Conservation (phyloP, 768 basidiomycete genomes). For the Tricholomella constricta region DNA sequence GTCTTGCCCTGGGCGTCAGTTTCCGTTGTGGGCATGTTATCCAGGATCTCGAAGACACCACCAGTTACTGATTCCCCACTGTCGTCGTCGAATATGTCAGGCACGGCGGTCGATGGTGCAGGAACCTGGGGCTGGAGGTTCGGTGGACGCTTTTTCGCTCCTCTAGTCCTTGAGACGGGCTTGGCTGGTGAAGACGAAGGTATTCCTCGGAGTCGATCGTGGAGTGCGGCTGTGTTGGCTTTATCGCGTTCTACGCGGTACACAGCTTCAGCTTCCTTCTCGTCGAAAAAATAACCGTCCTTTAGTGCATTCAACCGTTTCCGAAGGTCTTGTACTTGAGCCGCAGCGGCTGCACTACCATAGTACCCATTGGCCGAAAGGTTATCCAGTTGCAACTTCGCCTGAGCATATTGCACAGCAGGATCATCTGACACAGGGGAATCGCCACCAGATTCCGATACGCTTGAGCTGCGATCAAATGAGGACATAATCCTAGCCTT, state of each 20-base stretch:
- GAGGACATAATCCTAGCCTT: constrained; percentile 22
- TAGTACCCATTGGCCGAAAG: constrained; percentile 35
- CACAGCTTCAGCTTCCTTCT: constrained; percentile 59
- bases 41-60: constrained; percentile 75
- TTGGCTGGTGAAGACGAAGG: not conserved
- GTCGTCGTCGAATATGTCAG: constrained; percentile 57
- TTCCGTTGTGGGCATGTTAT: constrained; percentile 59
- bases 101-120: constrained; percentile 3
- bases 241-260: constrained; percentile 58
- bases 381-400: constrained; percentile 58
- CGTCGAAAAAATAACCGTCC: constrained; percentile 71
- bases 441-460: constrained; percentile 29
- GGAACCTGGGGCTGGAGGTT: constrained; percentile 18
- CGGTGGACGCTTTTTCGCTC: constrained; percentile 17
- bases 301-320: constrained; percentile 48
- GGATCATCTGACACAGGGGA: constrained; percentile 53
- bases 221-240: constrained; percentile 44
- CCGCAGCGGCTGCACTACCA: constrained; percentile 26
- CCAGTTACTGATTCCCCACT: constrained; percentile 47
- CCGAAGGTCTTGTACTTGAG: constrained; percentile 40
- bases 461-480: constrained; percentile 18
- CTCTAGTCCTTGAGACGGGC: not conserved
- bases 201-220: constrained; percentile 39
- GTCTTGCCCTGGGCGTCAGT: constrained; percentile 56
- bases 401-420: constrained; percentile 59